Conservation (phyloP, 139 green algal species). For the Picochlorum sp. region DNA sequence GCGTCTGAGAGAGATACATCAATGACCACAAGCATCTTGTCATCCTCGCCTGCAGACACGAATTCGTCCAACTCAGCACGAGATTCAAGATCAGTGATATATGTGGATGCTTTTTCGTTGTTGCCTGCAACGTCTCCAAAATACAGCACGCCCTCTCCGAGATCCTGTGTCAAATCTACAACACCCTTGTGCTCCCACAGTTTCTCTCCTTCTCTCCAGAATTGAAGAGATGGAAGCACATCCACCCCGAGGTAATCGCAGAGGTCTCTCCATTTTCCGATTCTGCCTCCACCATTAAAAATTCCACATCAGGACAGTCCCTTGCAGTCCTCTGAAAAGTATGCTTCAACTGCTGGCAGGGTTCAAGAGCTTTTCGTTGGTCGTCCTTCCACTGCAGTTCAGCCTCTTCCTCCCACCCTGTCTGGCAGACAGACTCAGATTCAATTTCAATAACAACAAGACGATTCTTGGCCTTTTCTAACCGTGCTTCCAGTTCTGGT, state of each 20-base stretch:
- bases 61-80: conserved; percentile 39
- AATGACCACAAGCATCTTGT: conserved; percentile 37
- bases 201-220: conserved; percentile 49
- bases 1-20: conserved; percentile 29
- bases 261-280: conserved; percentile 35
- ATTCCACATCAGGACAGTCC: conserved; percentile 65
- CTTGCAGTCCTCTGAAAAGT: conserved; percentile 57
- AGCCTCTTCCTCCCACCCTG: conserved; percentile 60
- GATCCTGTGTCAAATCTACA: conserved; percentile 42
- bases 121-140: conserved; percentile 49
- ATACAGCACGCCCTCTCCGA: conserved; percentile 64
- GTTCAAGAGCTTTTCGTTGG: conserved; percentile 33
- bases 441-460: conserved; percentile 72
- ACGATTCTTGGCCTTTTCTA: conserved; percentile 43
- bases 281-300: conserved; percentile 57
- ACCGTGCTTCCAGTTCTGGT: conserved; percentile 33
- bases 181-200: conserved; percentile 73
- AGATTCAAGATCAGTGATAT: conserved; percentile 50
- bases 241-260: conserved; percentile 57
- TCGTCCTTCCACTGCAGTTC: conserved; percentile 76
- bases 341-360: conserved; percentile 65
- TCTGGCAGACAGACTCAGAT: conserved; percentile 57
- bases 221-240: conserved; percentile 70
- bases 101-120: conserved; percentile 38
- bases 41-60: conserved; percentile 2